Percentiles rank a stretch among this genome's conserved stretches.
Conservation (phyloP, 805 yeast genomes). For the Starmerella bombi region DNA sequence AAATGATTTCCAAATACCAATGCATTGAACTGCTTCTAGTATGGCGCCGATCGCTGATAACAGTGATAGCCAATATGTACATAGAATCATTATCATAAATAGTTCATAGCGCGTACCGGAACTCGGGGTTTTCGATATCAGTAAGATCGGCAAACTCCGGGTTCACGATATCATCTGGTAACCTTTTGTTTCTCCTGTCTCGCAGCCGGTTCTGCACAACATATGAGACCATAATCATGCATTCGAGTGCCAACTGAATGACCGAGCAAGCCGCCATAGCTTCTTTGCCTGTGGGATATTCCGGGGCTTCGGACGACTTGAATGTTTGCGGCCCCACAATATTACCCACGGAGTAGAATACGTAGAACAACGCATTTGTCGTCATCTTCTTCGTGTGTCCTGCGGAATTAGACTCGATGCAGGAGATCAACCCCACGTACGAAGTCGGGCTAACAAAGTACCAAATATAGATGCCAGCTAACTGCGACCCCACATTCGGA, state of each 20-base stretch:
- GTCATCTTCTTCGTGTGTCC: conserved; percentile 47
- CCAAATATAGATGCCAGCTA: conserved; percentile 16
- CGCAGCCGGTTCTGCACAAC: conserved; percentile 10
- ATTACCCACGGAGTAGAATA: conserved; percentile 44
- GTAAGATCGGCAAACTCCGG: conserved; percentile 38
- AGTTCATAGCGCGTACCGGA: conserved; percentile 33
- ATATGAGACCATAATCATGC: not conserved
- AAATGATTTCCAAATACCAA: too few relatives aligned
- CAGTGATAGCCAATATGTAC: too few relatives aligned
- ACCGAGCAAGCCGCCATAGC: conserved; percentile 39
- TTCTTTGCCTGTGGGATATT: conserved; percentile 44
- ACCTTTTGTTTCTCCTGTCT: conserved; percentile 6
- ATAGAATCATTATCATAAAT: too few relatives aligned
- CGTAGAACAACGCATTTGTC: conserved; percentile 34
- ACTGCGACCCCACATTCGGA: conserved; percentile 13
- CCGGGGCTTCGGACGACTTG: conserved; percentile 43
- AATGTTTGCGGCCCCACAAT: conserved; percentile 51
- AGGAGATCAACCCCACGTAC: conserved; percentile 20
- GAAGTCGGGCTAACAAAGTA: conserved; percentile 5
- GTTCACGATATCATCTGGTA: conserved; percentile 11
- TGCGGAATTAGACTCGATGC: conserved; percentile 35
- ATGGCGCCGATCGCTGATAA: too few relatives aligned
- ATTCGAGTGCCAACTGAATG: conserved; percentile 18
- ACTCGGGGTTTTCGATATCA: conserved; percentile 40
- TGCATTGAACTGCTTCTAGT: too few relatives aligned